A percentile compares a stretch with the other conserved stretches of the same genome.
These are phyloP conservation scores for Amanita fuliginea DNA, from an alignment of 768 basidiomycete species.

Conservation along the genomic window DNA sequence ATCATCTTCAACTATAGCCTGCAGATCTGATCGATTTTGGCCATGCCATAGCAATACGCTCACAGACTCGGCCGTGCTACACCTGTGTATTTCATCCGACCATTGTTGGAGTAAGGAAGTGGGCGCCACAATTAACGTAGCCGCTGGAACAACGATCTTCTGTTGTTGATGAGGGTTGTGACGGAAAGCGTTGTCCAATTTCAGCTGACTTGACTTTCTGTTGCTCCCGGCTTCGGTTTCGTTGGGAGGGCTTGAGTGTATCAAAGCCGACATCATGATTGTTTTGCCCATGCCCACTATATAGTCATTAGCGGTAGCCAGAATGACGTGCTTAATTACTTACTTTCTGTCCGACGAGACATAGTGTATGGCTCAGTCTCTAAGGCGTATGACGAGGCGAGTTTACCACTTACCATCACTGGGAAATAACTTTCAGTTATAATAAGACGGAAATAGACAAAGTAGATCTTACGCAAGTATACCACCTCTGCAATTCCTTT, in stretches of 20 bases:
- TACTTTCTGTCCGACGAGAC: not conserved
- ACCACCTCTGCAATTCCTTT: conserved; percentile 70
- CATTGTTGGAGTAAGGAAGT: conserved; percentile 89
- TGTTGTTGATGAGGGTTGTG: conserved; percentile 19
- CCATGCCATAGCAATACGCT: conserved; percentile 80
- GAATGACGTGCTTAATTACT: not conserved
- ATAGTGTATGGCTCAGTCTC: not conserved
- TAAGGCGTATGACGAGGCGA: not conserved
- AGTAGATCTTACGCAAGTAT: conserved; percentile 66
- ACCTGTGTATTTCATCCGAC: conserved; percentile 85
- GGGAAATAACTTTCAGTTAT: not conserved
- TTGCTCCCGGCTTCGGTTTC: conserved; percentile 17
- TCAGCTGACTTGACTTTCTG: conserved; percentile 43
- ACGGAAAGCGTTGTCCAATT: conserved; percentile 54
- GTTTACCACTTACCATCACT: conserved; percentile 28
- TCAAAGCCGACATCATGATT: conserved; percentile 84
- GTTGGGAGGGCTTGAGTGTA: conserved; percentile 62
- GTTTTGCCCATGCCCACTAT: conserved; percentile 95
- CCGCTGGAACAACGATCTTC: conserved; percentile 28
- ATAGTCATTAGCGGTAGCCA: not conserved
- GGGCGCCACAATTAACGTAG: conserved; percentile 87
- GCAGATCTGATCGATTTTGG: conserved; percentile 68
- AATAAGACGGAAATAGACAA: not conserved
- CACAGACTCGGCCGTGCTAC: conserved; percentile 59
- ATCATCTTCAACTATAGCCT: conserved; percentile 43